Evolutionary conservation across 352 stramenopile species (phyloP), one percentile per base, ranked within the genome.

Genomic region (Globisporangium alternatum): DNA sequence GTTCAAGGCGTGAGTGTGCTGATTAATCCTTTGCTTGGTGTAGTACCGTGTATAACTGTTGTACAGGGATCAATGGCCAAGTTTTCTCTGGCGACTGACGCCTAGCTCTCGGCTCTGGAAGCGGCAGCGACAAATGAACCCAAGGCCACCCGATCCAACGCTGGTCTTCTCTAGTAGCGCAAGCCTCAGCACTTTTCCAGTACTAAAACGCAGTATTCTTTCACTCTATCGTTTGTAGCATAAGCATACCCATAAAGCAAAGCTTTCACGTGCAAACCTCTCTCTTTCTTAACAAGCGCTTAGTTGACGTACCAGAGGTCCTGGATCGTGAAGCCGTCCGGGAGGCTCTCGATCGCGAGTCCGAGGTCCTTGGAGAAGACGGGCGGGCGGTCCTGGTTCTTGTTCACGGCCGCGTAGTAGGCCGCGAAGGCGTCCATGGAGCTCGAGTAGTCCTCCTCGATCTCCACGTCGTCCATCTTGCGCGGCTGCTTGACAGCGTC

Each of bases 381-480:
- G 0, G 80, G 72, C 5, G 71, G 72, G 30, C 87, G 86, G 55
- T 97, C 84, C 56, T 88, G 72, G 56, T 91, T 83, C 71, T 94
- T 93, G 71, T 93, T 89, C 10, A 89, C 75, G 8, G 90, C 86
- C 1, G 91, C 88, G 53, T 96, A 96, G 70, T 98, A 98, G 2
- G 88, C 88, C 13, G 93, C 90, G 57, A 97, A 95, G 5, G 86
- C 86, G 47, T 95, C 90, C 71, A 90, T 92, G 45, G 78, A 93
- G 64, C 88, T 90, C 33, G 77, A 77, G 25, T 96, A 79, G 55
- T 90, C 82, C 22, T 97, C 87, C 30, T 97, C 80, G 47, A 98
- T 96, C 68, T 97, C 84, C 6, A 96, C 80, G 64, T 97, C 91
- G 72, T 97, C 91, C 51, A 87, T 74, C 30, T 78, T 80, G 22